Evolutionary conservation across 208 protist genomes (phyloP).

Genomic region (Wallacemonas sp.): DNA sequence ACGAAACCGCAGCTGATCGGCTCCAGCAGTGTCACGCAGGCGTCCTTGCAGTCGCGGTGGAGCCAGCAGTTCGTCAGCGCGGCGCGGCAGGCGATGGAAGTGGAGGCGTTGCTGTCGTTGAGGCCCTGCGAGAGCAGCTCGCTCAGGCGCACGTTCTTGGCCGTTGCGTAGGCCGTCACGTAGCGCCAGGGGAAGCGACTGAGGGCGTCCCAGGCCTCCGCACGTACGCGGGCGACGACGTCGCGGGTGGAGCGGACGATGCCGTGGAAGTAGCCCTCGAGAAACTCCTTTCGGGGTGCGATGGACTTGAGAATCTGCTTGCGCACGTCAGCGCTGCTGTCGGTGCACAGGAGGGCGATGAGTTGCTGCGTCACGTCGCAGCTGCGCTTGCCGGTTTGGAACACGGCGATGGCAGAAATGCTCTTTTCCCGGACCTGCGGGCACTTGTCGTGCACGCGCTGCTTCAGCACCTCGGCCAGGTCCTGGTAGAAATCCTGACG

Average conservation of each 20-base stretch:
- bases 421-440: conserved; percentile 72
- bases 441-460: conserved; percentile 76
- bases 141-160: conserved; percentile 54
- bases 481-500: conserved; percentile 87
- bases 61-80: conserved; percentile 86
- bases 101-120: conserved; percentile 60
- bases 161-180: conserved; percentile 70
- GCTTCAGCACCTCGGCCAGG: conserved; percentile 75
- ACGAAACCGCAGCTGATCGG: conserved; percentile 52
- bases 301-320: conserved; percentile 75
- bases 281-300: conserved; percentile 79
- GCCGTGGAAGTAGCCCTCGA: conserved; percentile 88
- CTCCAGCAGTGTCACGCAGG: conserved; percentile 63
- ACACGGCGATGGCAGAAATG: conserved; percentile 63
- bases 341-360: conserved; percentile 77
- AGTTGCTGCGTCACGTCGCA: conserved; percentile 90
- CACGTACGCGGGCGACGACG: conserved; percentile 77
- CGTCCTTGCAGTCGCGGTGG: conserved; percentile 76
- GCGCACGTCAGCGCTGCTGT: conserved; percentile 80
- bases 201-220: conserved; percentile 84
- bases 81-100: conserved; percentile 73
- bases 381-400: conserved; percentile 81
- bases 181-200: conserved; percentile 85
- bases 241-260: conserved; percentile 79
- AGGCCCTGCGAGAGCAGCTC: conserved; percentile 65